Percentiles rank a stretch among this genome's conserved stretches.
Conservation (phyloP, 139 green algal species). For the Micractinium conductrix region DNA sequence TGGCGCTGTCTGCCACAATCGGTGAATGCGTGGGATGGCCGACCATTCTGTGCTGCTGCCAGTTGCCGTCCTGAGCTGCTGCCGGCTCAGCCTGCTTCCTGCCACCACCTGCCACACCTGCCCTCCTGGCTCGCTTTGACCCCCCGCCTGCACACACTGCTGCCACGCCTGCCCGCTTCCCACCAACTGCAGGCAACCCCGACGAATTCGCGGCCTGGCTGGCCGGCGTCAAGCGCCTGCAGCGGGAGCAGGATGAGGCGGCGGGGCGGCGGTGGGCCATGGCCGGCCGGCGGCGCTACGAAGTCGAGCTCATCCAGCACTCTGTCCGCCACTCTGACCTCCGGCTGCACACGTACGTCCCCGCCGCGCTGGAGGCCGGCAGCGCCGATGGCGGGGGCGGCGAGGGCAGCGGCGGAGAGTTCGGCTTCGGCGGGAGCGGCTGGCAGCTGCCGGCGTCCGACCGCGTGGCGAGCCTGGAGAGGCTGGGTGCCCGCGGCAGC, state of each 20-base stretch:
- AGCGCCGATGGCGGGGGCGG: not conserved
- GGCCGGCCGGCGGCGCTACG: conserved; percentile 14
- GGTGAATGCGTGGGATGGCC: not conserved
- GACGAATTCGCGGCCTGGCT: conserved; percentile 53
- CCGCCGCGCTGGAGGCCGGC: not conserved
- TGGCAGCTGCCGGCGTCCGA: not conserved
- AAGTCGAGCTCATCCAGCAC: conserved; percentile 56
- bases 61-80: too few relatives aligned
- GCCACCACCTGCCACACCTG: too few relatives aligned
- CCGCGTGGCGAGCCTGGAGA: not conserved
- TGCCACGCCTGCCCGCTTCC: too few relatives aligned
- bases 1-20: conserved; percentile 67
- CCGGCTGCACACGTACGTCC: conserved; percentile 33
- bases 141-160: too few relatives aligned
- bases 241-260: conserved; percentile 40
- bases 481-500: not conserved
- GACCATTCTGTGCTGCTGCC: too few relatives aligned
- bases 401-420: not conserved
- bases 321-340: conserved; percentile 58
- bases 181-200: conserved; percentile 61
- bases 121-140: too few relatives aligned
- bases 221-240: conserved; percentile 46
- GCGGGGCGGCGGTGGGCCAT: not conserved
- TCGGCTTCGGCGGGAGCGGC: not conserved
- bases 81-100: too few relatives aligned